Base-by-base conservation (phyloP, 2,329 filamentous ascomycete genomes). In the Colletotrichum plurivorum region DNA sequence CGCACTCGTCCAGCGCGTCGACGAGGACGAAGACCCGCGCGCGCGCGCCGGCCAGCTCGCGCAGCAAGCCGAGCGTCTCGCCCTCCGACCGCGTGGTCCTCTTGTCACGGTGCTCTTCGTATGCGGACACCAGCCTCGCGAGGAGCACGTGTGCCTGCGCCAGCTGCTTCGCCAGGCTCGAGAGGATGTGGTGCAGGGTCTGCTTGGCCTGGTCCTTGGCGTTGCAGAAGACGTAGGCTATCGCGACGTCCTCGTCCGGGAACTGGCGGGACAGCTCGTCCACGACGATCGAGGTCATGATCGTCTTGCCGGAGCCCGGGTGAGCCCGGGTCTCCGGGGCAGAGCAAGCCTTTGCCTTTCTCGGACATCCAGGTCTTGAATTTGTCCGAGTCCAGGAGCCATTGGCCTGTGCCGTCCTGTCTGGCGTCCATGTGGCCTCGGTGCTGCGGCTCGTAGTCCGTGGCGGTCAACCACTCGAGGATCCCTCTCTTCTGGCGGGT, bases 261-360 rank as follows among this genome's bases (percentile, higher is more conserved):
- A 78, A 78, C 4, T 43, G 57, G 2, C 46, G 63, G 1, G 18
- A 12, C 0, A 75, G 18, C 2, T 76, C 25, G 0, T 74, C 67
- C 2, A 73, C n/a, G 0, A 76, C 61, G 3, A 74, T 67, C 0
- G 75, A 73, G 1, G 71, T 60, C 18, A 76, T 39, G 1, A 76
- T 67, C 0, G 74, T 75, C 48, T 87, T 87, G 4, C 84, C 84
- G 0, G 83, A 80, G 0, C 84, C 84, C 0, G 83, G 83, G 25
- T 84, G 83, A 80, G 0, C 84, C 84, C 0, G 83, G 83, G 25
- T 84, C 83, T 0, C 84, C 83, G 5, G 76, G 78, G 70, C 82
- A 87, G 62, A 84, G 84, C 0, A 87, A 63, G 0, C 76, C 82
- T 36, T 75, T 67, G 0, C 70, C 71, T 0, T 64, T 27, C 0